Conservation (phyloP, 345 rosid genomes). For the Raphanus raphanistrum region DNA sequence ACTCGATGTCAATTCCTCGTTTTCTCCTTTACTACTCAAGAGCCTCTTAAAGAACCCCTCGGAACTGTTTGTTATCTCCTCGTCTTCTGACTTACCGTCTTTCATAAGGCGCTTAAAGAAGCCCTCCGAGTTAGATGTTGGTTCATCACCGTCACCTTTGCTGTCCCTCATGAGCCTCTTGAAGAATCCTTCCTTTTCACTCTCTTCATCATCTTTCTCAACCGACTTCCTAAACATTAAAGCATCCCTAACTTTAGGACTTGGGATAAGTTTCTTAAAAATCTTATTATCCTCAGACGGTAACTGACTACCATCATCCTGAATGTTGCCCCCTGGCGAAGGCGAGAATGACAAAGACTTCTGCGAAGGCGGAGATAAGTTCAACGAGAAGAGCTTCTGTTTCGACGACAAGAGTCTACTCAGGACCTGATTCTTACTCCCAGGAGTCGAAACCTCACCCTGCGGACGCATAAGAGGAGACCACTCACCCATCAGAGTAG, state of each 20-base stretch:
- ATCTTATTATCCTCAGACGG: slow-evolving; percentile 79
- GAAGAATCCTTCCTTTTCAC: slow-evolving; percentile 93
- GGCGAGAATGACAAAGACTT: slow-evolving; percentile 74
- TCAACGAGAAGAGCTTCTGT: slow-evolving; percentile 79
- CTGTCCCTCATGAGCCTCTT: slow-evolving; percentile 86
- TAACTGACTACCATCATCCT: slow-evolving; percentile 64
- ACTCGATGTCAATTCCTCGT: slow-evolving; percentile 58
- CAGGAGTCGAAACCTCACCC: slow-evolving; percentile 59
- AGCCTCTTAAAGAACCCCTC: slow-evolving; percentile 80
- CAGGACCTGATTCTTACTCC: slow-evolving; percentile 90
- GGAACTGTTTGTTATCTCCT: slow-evolving; percentile 60
- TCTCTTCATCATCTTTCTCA: slow-evolving; percentile 88
- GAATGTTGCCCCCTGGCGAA: slow-evolving; percentile 53
- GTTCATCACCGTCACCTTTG: slow-evolving; percentile 77
- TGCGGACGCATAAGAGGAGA: slow-evolving; percentile 63
- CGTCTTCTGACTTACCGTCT: slow-evolving; percentile 68
- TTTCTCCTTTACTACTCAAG: slow-evolving; percentile 64
- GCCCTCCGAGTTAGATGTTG: slow-evolving; percentile 66
- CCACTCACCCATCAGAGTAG: slow-evolving; percentile 98
- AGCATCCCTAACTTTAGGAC: slow-evolving; percentile 94
- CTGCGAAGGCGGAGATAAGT: slow-evolving; percentile 71
- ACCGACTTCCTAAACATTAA: slow-evolving; percentile 88
- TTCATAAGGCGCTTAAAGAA: slow-evolving; percentile 78
- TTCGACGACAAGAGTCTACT: slow-evolving; percentile 80
- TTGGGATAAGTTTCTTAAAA: slow-evolving; percentile 89